These are phyloP conservation scores for Scedosporium boydii DNA, from an alignment of 2,329 filamentous ascomycete genomes.

Conservation along the genomic window DNA sequence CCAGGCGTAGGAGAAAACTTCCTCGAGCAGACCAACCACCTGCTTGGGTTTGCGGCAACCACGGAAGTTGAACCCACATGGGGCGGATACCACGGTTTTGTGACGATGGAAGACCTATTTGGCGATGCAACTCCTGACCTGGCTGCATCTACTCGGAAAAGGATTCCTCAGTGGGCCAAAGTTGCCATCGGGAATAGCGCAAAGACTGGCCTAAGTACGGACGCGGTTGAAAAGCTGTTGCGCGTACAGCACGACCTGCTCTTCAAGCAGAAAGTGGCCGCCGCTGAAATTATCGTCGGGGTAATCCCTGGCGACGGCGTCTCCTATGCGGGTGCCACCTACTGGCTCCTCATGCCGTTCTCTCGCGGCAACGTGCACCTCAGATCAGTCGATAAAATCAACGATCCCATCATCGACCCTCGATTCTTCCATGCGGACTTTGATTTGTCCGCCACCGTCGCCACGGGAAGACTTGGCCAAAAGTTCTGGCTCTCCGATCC, in stretches of 20 bases:
- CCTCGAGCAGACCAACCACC: conserved; percentile 16
- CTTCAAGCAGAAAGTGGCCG: conserved; percentile 32
- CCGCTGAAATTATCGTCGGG: conserved; percentile 35
- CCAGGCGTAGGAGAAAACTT: conserved; percentile 35
- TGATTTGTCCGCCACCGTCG: conserved; percentile 16
- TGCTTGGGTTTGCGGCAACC: conserved; percentile 16
- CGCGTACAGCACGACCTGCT: conserved; percentile 36
- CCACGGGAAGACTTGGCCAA: conserved; percentile 20
- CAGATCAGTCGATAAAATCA: conserved; percentile 19
- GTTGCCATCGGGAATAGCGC: conserved; percentile 15
- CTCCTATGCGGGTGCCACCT: conserved; percentile 16
- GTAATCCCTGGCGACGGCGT: conserved; percentile 18
- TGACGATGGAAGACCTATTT: conserved; percentile 24
- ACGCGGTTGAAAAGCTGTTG: conserved; percentile 29
- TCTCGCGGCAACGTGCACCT: conserved; percentile 50
- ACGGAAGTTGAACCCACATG: conserved; percentile 7
- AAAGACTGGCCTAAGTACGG: conserved; percentile 16
- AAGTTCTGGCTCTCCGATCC: conserved; percentile 21
- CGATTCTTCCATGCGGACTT: background rate
- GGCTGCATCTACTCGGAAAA: conserved; percentile 14
- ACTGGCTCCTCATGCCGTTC: conserved; percentile 28
- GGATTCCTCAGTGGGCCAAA: conserved; percentile 21
- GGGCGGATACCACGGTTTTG: conserved; percentile 21
- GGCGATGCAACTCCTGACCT: conserved; percentile 15
- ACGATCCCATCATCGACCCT: conserved; percentile 25